phyloP scores from a whole-genome alignment of 352 stramenopile genomes.

The Phytophthora crassamura region DNA sequence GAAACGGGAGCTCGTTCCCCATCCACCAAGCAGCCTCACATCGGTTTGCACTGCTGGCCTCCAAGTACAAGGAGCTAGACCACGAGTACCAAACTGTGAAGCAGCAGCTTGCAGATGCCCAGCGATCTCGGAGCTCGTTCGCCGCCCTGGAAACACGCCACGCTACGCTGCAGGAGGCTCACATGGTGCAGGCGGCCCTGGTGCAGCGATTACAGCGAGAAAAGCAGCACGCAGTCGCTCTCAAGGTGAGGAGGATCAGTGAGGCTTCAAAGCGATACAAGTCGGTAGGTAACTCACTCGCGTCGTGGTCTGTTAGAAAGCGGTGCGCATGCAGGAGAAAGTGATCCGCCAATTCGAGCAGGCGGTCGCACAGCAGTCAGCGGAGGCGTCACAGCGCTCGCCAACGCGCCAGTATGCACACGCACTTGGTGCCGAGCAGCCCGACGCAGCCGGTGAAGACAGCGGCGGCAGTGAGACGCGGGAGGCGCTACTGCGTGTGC shows the following conservation, averaged over 20 bases:
- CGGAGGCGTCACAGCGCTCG: slow-evolving; percentile 8
- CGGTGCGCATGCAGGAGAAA: slow-evolving; percentile 76
- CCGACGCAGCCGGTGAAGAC: not conserved
- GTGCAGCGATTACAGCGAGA: slow-evolving; percentile 77
- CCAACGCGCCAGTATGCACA: slow-evolving; percentile 4
- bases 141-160: slow-evolving; percentile 59
- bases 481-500: slow-evolving; percentile 47
- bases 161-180: slow-evolving; percentile 70
- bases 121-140: slow-evolving; percentile 34
- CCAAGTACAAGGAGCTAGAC: slow-evolving; percentile 77
- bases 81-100: slow-evolving; percentile 40
- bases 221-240: slow-evolving; percentile 55
- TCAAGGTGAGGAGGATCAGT: slow-evolving; percentile 42
- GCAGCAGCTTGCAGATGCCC: slow-evolving; percentile 45
- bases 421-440: not conserved
- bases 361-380: slow-evolving; percentile 51
- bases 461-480: slow-evolving; percentile 15
- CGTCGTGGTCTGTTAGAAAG: slow-evolving; percentile 46
- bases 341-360: slow-evolving; percentile 85
- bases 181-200: slow-evolving; percentile 68
- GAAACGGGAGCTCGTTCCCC: slow-evolving; percentile 13
- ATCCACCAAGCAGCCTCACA: slow-evolving; percentile 42
- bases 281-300: slow-evolving; percentile 9
- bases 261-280: not conserved
- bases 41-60: slow-evolving; percentile 59